Conservation (phyloP, 768 basidiomycete genomes). For the Suillus discolor region DNA sequence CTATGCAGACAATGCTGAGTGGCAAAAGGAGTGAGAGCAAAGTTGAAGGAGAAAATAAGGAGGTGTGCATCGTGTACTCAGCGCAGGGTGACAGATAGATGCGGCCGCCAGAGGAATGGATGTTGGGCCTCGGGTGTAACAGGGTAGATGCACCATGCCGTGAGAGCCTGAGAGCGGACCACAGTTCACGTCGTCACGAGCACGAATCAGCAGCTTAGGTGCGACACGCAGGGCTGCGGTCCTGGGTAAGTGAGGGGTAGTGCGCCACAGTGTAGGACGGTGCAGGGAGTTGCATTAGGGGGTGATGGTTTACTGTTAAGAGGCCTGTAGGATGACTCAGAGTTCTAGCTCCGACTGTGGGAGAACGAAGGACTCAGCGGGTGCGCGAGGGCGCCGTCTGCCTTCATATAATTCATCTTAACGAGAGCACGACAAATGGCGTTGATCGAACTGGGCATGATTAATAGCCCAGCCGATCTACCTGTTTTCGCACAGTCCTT, state of each 20-base stretch:
- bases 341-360: not conserved
- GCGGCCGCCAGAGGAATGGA: not conserved
- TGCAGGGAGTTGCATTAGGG: not conserved
- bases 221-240: not conserved
- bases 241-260: not conserved
- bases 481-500: conserved; percentile 64
- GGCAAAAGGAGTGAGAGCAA: not conserved
- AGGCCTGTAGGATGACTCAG: not conserved
- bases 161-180: not conserved
- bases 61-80: not conserved
- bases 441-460: conserved; percentile 62
- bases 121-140: not conserved
- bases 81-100: not conserved
- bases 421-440: conserved; percentile 49
- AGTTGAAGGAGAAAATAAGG: not conserved
- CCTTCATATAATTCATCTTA: too few relatives aligned
- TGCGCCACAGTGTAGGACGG: too few relatives aligned
- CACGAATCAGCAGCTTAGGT: not conserved
- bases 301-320: not conserved
- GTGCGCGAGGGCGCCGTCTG: not conserved
- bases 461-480: conserved; percentile 53
- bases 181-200: not conserved
- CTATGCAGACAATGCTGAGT: not conserved
- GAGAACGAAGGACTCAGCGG: not conserved
- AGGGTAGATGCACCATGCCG: not conserved